Base-by-base conservation (phyloP, 2,329 filamentous ascomycete genomes). In the Alternaria postmessia region DNA sequence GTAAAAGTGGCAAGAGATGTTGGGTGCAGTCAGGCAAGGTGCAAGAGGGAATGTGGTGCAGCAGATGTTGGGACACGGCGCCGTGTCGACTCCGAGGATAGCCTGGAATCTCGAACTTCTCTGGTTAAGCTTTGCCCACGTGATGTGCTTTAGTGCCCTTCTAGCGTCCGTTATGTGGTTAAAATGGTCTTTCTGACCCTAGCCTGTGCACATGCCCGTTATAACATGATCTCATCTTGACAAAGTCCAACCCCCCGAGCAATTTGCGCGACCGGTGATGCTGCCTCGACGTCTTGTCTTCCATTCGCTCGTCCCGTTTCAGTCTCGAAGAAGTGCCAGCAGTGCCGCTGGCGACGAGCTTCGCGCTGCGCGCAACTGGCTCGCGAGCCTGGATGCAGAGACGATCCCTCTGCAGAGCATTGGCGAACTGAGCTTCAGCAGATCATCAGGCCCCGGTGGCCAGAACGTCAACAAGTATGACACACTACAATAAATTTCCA, bases 401-500 rank as follows among this genome's bases (percentile, higher is more conserved):
- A 82, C 84, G 14, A 84, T 89, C 57, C 86, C 87, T 26, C 55
- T 72, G 11, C 82, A 81, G 57, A 80, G 80, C 64, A 81, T 89
- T 58, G 83, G 86, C 69, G 83, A 88, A 62, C 73, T 89, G 65
- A 86, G 82, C 49, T 90, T 88, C 74, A 88, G 86, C 72, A 82
- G 87, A 59, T 88, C 87, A 3, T 88, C 87, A 53, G 88, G 88
- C 4, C 88, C 88, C 18, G 88, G 88, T 51, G 88, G 88, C 11
- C 88, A 90, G 75, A 89, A 90, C 79, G 88, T 90, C 57, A 90
- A 90, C 78, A 90, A 90, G 88, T 89, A 69, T 63, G 68, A 62
- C 64, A 62, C 63, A 61, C 51, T 54, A 38, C 58, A 51, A 65
- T 54, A 56, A 44, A 53, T 43, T 55, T 54, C 14, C 41, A 48